These are phyloP conservation scores for Tricharina praecox DNA, from an alignment of 495 filamentous ascomycete genomes.

Conservation along the genomic window DNA sequence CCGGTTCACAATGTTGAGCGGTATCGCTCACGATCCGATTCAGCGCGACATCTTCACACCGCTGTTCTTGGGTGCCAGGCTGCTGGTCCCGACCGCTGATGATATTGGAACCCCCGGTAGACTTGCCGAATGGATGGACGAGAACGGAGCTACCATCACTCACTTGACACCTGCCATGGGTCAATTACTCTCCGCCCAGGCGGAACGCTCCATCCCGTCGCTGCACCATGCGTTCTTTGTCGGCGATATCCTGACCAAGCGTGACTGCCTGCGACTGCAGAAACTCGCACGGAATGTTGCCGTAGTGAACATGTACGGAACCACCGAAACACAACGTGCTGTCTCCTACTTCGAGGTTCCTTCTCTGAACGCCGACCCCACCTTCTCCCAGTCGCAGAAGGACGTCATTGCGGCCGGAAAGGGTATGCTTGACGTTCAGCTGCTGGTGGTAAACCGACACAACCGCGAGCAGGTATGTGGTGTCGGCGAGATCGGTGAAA, in stretches of 20 bases:
- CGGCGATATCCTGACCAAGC: conserved; percentile 75
- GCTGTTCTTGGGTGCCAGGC: conserved; percentile 66
- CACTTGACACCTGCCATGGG: conserved; percentile 95
- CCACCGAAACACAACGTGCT: conserved; percentile 74
- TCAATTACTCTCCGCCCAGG: conserved; percentile 80
- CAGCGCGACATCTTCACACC: conserved; percentile 91
- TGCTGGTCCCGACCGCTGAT: conserved; percentile 67
- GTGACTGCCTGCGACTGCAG: conserved; percentile 67
- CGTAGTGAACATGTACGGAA: conserved; percentile 86
- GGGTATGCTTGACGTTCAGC: conserved; percentile 86
- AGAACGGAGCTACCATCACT: conserved; percentile 62
- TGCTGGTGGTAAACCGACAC: conserved; percentile 74
- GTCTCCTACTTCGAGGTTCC: conserved; percentile 81
- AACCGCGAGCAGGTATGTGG: conserved; percentile 55
- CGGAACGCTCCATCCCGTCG: conserved; percentile 54
- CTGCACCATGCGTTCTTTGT: conserved; percentile 83
- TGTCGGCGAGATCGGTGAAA: conserved; percentile 71
- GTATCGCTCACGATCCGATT: conserved; percentile 80
- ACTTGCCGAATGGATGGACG: conserved; percentile 80
- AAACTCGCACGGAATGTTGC: conserved; percentile 59
- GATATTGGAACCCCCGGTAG: conserved; percentile 69
- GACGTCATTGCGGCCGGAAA: conserved; percentile 74
- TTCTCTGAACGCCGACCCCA: conserved; percentile 45
- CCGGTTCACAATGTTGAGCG: conserved; percentile 69
- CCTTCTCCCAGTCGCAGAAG: conserved; percentile 50